Evolutionary conservation across 2,329 filamentous ascomycete genomes (phyloP), one percentile per base, ranked within the genome.

Genomic region (Parascedosporium putredinis): DNA sequence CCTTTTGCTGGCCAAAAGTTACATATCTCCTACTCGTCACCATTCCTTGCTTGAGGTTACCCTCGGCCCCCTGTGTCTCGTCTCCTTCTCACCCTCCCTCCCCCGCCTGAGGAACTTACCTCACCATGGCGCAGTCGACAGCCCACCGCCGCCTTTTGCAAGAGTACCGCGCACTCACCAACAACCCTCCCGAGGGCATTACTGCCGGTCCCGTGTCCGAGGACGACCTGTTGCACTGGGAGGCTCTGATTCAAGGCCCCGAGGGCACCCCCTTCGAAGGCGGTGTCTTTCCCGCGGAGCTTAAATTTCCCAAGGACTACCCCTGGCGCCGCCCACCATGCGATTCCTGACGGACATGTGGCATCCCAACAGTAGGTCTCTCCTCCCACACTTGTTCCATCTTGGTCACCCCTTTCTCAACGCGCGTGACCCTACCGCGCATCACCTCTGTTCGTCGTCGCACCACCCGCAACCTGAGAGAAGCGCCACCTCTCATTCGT

Each of bases 261-360:
- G 90, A 95, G 62, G 93, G 86, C 54, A 98, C 93, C 1, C 93
- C 93, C 1, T 98, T 95, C 60, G 91, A 95, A 72, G 91, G 90
- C 52, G 93, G 93, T 49, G 81, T 98, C 52, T 98, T 97, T 65
- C 88, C 90, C 38, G 93, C 93, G 23, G 89, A 95, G 68, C 79
- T 98, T 59, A 89, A 84, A 61, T 98, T 98, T 62, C 91, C 93
- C 5, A 87, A 86, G 63, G 93, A 98, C 67, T 98, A 98, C 62
- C 93, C 93, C 79, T 97, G 5, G 86, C 90, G 58, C 93, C 93
- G 54, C 93, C 93, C 7, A 89, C 86, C 36, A 97, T 98, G 91
- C 88, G 86, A 66, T 98, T 98, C 67, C 73, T 94, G 48, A 87
- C 87, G 49, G 88, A 94, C 60, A 83, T 98, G 57, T 97, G 90